phyloP scores from a whole-genome alignment of 495 filamentous ascomycete genomes.

The Podospora conica region DNA sequence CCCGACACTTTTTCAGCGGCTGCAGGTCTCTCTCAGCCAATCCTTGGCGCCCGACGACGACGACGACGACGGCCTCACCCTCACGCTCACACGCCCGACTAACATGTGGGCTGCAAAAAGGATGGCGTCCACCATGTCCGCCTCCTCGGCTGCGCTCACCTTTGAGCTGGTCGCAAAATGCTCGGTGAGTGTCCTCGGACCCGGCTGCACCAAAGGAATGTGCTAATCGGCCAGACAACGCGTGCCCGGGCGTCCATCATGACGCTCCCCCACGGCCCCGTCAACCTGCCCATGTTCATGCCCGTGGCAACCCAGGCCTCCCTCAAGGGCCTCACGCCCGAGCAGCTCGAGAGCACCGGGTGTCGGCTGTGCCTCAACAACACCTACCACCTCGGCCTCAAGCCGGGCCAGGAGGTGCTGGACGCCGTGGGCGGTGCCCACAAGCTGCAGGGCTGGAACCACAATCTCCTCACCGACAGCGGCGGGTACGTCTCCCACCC shows the following conservation, averaged over 20 bases:
- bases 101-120: constrained; percentile 34
- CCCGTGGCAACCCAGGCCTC: constrained; percentile 97
- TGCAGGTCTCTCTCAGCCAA: neutral
- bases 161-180: constrained; percentile 79
- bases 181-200: constrained; percentile 58
- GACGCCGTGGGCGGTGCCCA: constrained; percentile 87
- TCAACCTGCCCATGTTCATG: constrained; percentile 92
- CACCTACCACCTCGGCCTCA: constrained; percentile 92
- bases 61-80: neutral
- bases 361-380: constrained; percentile 94
- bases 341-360: constrained; percentile 80
- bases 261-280: constrained; percentile 83
- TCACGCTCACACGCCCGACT: neutral
- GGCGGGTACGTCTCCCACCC: constrained; percentile 65
- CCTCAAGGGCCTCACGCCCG: constrained; percentile 87
- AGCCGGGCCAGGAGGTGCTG: constrained; percentile 83
- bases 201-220: neutral
- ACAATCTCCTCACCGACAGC: constrained; percentile 95
- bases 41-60: neutral
- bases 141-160: constrained; percentile 56
- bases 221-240: constrained; percentile 60
- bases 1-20: neutral
- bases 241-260: constrained; percentile 90
- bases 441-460: constrained; percentile 87
- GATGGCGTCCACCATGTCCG: constrained; percentile 42